A percentile compares a stretch with the other conserved stretches of the same genome.
These are phyloP conservation scores for Thinopyrum obtusiflorum DNA, from an alignment of 202 grass and related monocot genomes.

Conservation along the genomic window DNA sequence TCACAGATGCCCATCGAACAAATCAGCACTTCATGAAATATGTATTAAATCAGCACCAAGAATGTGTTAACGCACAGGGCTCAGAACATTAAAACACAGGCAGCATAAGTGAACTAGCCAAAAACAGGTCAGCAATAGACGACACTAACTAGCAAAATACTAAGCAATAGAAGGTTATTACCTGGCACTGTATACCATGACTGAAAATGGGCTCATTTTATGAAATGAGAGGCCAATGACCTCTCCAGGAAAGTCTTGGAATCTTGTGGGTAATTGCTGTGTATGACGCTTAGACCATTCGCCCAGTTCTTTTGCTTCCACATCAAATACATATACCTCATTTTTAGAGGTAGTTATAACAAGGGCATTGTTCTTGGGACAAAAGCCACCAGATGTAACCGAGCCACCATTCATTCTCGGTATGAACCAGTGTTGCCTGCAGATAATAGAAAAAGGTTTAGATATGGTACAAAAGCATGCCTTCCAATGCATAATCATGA, in stretches of 20 bases:
- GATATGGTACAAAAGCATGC: neutral
- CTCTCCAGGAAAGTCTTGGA: slow-evolving; percentile 96
- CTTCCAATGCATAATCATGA: neutral
- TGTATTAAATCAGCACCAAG: neutral
- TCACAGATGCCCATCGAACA: neutral
- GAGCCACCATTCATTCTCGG: slow-evolving; percentile 83
- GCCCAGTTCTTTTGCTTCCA: slow-evolving; percentile 85
- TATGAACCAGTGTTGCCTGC: slow-evolving; percentile 95
- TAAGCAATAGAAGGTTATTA: slow-evolving; percentile 27
- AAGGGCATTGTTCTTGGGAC: slow-evolving; percentile 80
- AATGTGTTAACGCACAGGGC: neutral
- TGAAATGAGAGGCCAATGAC: slow-evolving; percentile 88
- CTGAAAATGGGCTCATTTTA: slow-evolving; percentile 49
- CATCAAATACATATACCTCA: slow-evolving; percentile 89
- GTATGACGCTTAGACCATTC: slow-evolving; percentile 87
- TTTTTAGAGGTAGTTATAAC: slow-evolving; percentile 86
- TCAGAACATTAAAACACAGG: neutral
- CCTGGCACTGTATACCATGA: slow-evolving; percentile 86
- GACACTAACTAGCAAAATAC: neutral
- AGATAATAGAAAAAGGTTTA: slow-evolving; percentile 9
- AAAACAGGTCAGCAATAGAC: neutral
- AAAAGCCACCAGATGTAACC: slow-evolving; percentile 86
- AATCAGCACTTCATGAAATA: neutral
- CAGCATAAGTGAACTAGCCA: neutral
- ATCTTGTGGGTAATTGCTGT: slow-evolving; percentile 66